Base-by-base conservation (phyloP, 306 rosid species). In the Quercus mongolica region DNA sequence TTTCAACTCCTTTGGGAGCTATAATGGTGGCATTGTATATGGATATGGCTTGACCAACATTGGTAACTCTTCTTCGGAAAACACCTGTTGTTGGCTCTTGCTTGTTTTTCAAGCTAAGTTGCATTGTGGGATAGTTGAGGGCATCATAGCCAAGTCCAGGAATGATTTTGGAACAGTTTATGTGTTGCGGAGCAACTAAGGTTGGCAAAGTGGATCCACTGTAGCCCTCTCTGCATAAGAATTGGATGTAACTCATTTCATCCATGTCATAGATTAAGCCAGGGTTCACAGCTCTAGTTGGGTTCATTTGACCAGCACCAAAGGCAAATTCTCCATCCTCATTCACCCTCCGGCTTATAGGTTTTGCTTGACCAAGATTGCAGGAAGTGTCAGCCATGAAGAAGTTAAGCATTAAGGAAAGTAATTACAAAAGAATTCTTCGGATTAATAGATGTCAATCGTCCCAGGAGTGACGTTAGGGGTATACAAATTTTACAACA, bases 291-390 rank as follows among this genome's bases (percentile, higher is more conserved):
- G 97, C 94, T 79, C 84, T 87, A 31, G 84, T 74, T 44, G 99
- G 99, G 69, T 85, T 84, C 46, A 91, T 75, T 85, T 89, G 97
- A 13, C 99, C 98, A n/a, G 88, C 93, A 4, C 99, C 97, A 8
- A 81, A 95, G 12, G 89, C 90, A 33, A 93, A 93, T 83, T 95
- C 99, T 65, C 83, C 99, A 0, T 92, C 94, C 1, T 19, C 31
- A 75, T 86, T 85, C 20, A 80, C 67, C 68, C 82, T 82, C 38
- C 73, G 86, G 85, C 96, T 93, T 86, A 93, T 89, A 0, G 93
- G 96, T 77, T 68, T 91, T 33, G 98, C 99, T 94, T 84, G 41
- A 85, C 61, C 56, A 56, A 55, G n/a, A 76, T 58, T 44, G 52
- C 38, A 15, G 28, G 57, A 82, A 41, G 51, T 35, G 73, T 78